A percentile compares a stretch with the other conserved stretches of the same genome.
These are phyloP conservation scores for Cryptococcus sp. DNA, from an alignment of 1,284 basidiomycete species.

Conservation along the genomic window DNA sequence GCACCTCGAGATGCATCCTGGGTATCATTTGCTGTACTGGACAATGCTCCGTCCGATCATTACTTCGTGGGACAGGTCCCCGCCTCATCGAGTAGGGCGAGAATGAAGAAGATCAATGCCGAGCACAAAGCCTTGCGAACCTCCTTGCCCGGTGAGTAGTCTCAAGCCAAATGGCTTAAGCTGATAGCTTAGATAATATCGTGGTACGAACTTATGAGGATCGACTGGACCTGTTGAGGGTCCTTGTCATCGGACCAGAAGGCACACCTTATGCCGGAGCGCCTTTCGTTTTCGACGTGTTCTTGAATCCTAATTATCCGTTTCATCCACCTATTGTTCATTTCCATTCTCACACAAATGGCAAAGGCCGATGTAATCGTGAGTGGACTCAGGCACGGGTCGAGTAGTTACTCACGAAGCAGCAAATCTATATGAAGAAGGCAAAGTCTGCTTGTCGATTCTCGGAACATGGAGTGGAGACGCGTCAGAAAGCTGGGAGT, in stretches of 20 bases:
- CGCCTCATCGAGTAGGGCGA: conserved; percentile 64
- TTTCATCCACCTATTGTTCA: conserved; percentile 79
- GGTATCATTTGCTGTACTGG: conserved; percentile 71
- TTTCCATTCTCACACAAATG: conserved; percentile 91
- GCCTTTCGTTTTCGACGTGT: conserved; percentile 91
- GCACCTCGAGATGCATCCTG: conserved; percentile 48
- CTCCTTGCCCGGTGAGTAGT: conserved; percentile 68
- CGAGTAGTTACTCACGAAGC: not conserved
- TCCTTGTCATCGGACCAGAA: conserved; percentile 84
- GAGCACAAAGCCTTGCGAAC: conserved; percentile 76
- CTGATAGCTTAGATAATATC: conserved; percentile 50
- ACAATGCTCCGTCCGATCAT: conserved; percentile 72
- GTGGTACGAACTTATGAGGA: conserved; percentile 60
- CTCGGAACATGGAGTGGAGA: conserved; percentile 90
- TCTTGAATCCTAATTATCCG: conserved; percentile 77
- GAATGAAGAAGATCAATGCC: conserved; percentile 67
- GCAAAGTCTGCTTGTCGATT: conserved; percentile 89
- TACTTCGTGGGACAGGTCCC: conserved; percentile 57
- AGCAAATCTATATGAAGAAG: conserved; percentile 90
- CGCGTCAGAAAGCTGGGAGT: conserved; percentile 73
- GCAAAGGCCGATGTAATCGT: conserved; percentile 72
- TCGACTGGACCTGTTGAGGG: conserved; percentile 76
- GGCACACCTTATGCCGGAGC: conserved; percentile 92
- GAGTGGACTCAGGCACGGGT: conserved; percentile 3
- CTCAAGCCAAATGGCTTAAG: not conserved